phyloP scores from a whole-genome alignment of 192 early-diverging fungal species.

The Phlyctochytrium arcticum region DNA sequence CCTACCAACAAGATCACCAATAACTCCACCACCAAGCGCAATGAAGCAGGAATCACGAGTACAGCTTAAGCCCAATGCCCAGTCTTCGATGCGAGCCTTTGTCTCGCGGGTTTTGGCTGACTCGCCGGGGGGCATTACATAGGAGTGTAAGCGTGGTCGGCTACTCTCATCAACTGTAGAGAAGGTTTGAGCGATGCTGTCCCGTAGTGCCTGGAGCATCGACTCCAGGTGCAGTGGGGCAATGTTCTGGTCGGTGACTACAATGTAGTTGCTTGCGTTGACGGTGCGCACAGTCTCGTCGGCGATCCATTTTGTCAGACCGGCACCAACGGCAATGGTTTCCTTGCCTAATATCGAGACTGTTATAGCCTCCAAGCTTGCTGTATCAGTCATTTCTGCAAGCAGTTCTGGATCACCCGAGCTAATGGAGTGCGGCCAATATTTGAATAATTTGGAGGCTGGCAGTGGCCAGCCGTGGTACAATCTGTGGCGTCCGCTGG shows the following conservation, averaged over 20 bases:
- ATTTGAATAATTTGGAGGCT: too few species aligned
- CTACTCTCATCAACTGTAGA: constrained; percentile 29
- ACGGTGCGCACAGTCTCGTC: constrained; percentile 68
- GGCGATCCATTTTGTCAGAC: constrained; percentile 69
- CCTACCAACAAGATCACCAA: constrained; percentile 87
- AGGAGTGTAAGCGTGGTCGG: constrained; percentile 53
- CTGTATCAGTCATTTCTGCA: too few species aligned
- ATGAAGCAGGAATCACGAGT: constrained; percentile 91
- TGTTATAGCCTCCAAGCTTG: too few species aligned
- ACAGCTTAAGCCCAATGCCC: constrained; percentile 74
- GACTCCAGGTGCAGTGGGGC: constrained; percentile 67
- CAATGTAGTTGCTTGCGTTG: constrained; percentile 73
- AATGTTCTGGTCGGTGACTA: constrained; percentile 85
- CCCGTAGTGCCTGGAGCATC: constrained; percentile 49
- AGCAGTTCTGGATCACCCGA: too few species aligned
- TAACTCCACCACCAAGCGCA: constrained; percentile 94
- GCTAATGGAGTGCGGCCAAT: too few species aligned
- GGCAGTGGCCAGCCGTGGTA: too few species aligned
- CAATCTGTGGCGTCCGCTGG: too few species aligned
- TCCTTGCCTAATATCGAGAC: constrained; percentile 87
- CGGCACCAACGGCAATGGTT: constrained; percentile 81
- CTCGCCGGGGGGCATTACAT: constrained; percentile 85
- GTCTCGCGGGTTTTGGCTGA: constrained; percentile 78
- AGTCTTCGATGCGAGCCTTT: constrained; percentile 90
- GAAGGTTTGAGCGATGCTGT: background rate